Conservation (phyloP, 768 basidiomycete species). For the Pluteus cervinus region DNA sequence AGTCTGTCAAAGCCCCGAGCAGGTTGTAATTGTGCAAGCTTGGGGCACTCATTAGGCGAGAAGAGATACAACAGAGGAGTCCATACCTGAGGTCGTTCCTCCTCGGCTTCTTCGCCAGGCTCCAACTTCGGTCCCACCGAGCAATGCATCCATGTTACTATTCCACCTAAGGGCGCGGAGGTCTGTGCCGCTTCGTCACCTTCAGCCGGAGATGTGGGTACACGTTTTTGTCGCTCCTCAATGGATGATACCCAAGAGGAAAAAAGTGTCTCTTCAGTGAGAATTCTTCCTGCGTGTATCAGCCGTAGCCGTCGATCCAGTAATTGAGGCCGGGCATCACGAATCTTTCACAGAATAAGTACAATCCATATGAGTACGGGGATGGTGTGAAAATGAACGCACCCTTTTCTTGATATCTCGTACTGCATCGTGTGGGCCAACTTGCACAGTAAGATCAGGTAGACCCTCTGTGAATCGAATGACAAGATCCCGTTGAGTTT, state of each 20-base stretch:
- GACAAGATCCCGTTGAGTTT: conserved; percentile 46
- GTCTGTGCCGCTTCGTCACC: conserved; percentile 14
- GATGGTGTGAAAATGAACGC: conserved; percentile 13
- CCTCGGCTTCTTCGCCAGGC: conserved; percentile 52
- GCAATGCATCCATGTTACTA: conserved; percentile 82
- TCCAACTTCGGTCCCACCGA: conserved; percentile 77
- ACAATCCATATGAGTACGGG: neutral
- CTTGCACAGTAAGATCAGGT: conserved; percentile 61
- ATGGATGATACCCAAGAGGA: conserved; percentile 54
- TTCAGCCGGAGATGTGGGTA: conserved; percentile 19
- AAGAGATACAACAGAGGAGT: neutral
- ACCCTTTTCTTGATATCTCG: conserved; percentile 76
- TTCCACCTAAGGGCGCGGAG: conserved; percentile 14
- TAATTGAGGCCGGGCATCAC: conserved; percentile 56
- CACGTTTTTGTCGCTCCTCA: conserved; percentile 54
- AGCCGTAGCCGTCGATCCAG: conserved; percentile 68
- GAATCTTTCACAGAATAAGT: conserved; percentile 48
- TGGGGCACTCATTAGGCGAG: conserved; percentile 19
- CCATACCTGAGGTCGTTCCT: conserved; percentile 49
- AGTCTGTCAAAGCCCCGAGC: conserved; percentile 89
- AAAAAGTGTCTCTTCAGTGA: conserved; percentile 79
- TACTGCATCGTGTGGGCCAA: conserved; percentile 62
- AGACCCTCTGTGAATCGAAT: conserved; percentile 88
- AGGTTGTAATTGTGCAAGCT: conserved; percentile 70
- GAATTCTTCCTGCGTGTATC: conserved; percentile 83